A percentile compares a stretch with the other conserved stretches of the same genome.
Conservation (phyloP, 2,329 filamentous ascomycete genomes). For the Ophiognomonia clavigignenti-juglandacearum region DNA sequence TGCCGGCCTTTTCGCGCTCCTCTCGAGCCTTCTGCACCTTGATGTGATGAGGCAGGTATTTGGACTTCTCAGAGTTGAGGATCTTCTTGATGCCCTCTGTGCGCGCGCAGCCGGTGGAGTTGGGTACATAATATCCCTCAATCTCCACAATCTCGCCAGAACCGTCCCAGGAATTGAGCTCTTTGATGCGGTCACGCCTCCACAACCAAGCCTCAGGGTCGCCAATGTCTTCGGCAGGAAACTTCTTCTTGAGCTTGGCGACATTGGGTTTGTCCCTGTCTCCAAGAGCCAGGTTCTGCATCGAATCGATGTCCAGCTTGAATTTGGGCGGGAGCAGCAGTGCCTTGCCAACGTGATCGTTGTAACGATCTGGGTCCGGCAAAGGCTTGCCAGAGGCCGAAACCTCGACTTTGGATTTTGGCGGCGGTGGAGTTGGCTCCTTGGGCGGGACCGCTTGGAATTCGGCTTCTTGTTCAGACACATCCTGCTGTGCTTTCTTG, state of each 20-base stretch:
- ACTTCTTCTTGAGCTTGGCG: constrained; percentile 43
- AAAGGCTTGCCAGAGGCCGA: constrained; percentile 27
- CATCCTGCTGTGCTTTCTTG: constrained; percentile 50
- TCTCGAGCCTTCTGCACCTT: constrained; percentile 90
- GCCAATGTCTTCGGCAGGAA: constrained; percentile 37
- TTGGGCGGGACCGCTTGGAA: constrained; percentile 29
- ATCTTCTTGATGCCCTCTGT: constrained; percentile 96
- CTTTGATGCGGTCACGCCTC: constrained; percentile 50
- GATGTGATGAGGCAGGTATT: constrained; percentile 95
- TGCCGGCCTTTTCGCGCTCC: constrained; percentile 70
- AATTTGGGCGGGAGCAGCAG: constrained; percentile 40
- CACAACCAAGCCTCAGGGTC: constrained; percentile 53
- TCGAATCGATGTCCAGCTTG: constrained; percentile 38
- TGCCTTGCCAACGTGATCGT: constrained; percentile 42
- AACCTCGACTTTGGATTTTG: constrained; percentile 28
- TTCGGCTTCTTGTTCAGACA: constrained; percentile 39
- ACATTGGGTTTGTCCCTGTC: constrained; percentile 44
- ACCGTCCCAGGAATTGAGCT: constrained; percentile 43
- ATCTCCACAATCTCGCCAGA: constrained; percentile 34
- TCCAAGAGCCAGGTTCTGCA: constrained; percentile 40
- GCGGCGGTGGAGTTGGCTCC: constrained; percentile 23
- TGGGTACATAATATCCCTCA: constrained; percentile 75
- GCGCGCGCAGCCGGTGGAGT: constrained; percentile 76
- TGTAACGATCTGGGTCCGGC: constrained; percentile 42
- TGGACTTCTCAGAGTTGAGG: constrained; percentile 93